Evolutionary conservation across 768 basidiomycete species (phyloP).

Genomic region (Pisolithus marmoratus): DNA sequence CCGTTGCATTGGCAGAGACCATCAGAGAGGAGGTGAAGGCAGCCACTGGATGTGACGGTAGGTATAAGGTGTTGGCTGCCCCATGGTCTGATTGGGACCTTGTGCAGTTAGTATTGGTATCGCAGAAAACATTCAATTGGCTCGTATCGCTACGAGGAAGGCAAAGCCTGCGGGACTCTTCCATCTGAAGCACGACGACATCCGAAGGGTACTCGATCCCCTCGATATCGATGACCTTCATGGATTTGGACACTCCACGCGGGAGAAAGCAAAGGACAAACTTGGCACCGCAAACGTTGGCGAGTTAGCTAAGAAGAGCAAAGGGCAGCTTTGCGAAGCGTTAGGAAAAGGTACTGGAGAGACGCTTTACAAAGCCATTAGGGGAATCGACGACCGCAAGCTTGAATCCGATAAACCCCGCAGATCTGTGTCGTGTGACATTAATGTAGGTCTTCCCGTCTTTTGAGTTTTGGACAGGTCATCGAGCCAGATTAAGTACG

Average conservation of each 20-base stretch:
- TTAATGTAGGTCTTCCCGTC: slow-evolving; percentile 62
- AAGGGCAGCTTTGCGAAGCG: slow-evolving; percentile 57
- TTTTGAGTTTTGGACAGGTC: background rate
- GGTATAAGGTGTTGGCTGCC: background rate
- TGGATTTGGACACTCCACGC: slow-evolving; percentile 75
- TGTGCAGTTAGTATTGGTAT: slow-evolving; percentile 84
- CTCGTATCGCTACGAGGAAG: slow-evolving; percentile 81
- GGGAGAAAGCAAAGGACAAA: slow-evolving; percentile 76
- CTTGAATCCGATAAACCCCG: slow-evolving; percentile 81
- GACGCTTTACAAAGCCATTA: slow-evolving; percentile 75
- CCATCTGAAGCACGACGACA: slow-evolving; percentile 57
- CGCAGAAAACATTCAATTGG: slow-evolving; percentile 85
- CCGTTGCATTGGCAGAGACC: slow-evolving; percentile 72
- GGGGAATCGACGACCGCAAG: slow-evolving; percentile 77
- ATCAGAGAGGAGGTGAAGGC: slow-evolving; percentile 73
- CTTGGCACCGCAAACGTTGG: slow-evolving; percentile 67
- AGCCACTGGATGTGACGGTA: slow-evolving; percentile 85
- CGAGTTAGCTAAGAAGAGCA: slow-evolving; percentile 60
- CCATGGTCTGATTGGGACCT: background rate
- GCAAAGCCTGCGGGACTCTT: slow-evolving; percentile 91
- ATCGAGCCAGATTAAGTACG: slow-evolving; percentile 56
- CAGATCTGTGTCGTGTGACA: slow-evolving; percentile 90
- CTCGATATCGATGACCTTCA: slow-evolving; percentile 78
- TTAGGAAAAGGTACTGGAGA: slow-evolving; percentile 81
- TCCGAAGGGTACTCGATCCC: slow-evolving; percentile 51